Evolutionary conservation across 2,329 filamentous ascomycete species (phyloP).

Genomic region (Apiospora rasikravindrae): DNA sequence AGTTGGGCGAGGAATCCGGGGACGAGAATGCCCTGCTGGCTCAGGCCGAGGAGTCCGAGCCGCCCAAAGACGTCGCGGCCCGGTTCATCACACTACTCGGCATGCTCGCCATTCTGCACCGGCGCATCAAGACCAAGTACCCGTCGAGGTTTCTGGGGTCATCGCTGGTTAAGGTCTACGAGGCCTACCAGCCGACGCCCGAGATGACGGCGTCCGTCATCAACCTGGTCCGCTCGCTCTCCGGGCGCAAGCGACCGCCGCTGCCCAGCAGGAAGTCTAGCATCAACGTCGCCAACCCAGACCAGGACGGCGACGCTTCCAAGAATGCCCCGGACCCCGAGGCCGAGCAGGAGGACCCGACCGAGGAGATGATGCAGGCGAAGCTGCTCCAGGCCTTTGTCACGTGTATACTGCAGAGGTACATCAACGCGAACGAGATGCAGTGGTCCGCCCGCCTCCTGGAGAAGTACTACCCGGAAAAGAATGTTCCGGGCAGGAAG

Average conservation of each 20-base stretch:
- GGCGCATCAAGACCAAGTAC: slow-evolving; percentile 75
- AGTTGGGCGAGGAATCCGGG: slow-evolving; percentile 54
- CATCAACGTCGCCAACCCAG: slow-evolving; percentile 59
- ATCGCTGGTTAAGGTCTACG: slow-evolving; percentile 74
- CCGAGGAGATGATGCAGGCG: slow-evolving; percentile 66
- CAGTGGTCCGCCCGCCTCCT: slow-evolving; percentile 69
- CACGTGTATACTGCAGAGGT: slow-evolving; percentile 78
- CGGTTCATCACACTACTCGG: slow-evolving; percentile 74
- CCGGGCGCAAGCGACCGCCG: slow-evolving; percentile 68
- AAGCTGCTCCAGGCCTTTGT: slow-evolving; percentile 76
- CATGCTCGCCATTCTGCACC: slow-evolving; percentile 75
- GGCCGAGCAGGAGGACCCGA: slow-evolving; percentile 57
- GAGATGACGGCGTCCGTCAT: slow-evolving; percentile 74
- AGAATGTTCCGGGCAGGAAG: slow-evolving; percentile 63
- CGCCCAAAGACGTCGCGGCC: slow-evolving; percentile 34
- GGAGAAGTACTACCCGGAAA: slow-evolving; percentile 71
- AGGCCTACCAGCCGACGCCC: slow-evolving; percentile 67
- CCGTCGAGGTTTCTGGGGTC: slow-evolving; percentile 80
- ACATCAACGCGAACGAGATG: slow-evolving; percentile 65
- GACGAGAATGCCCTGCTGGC: slow-evolving; percentile 37
- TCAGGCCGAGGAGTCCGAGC: slow-evolving; percentile 38
- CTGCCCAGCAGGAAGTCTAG: slow-evolving; percentile 65
- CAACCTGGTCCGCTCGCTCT: slow-evolving; percentile 72
- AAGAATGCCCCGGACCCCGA: slow-evolving; percentile 68
- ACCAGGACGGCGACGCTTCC: slow-evolving; percentile 57